These are phyloP conservation scores for Pseudonitzschia pungens DNA, from an alignment of 108 stramenopile species.

Conservation along the genomic window DNA sequence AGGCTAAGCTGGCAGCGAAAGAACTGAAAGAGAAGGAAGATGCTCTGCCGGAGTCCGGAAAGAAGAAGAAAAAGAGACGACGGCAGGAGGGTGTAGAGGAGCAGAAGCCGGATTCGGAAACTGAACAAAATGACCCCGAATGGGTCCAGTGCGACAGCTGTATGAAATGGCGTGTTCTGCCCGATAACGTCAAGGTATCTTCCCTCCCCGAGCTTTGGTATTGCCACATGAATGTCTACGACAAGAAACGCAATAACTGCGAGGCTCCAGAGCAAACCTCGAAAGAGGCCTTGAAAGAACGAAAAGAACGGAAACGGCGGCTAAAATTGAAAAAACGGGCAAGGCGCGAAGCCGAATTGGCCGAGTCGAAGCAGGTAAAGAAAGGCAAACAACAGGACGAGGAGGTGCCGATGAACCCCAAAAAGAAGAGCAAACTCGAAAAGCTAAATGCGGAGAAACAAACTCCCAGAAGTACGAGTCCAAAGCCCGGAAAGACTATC, in stretches of 20 bases:
- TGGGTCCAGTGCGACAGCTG: constrained; percentile 92
- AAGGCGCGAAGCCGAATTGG: constrained; percentile 23
- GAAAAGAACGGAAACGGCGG: constrained; percentile 33
- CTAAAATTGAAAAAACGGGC: constrained; percentile 42
- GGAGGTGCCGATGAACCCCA: not conserved
- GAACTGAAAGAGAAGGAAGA: constrained; percentile 28
- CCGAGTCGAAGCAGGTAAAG: constrained; percentile 36
- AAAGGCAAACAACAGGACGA: not conserved
- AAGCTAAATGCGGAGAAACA: not conserved
- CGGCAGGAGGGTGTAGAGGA: constrained; percentile 33
- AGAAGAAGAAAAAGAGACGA: constrained; percentile 55
- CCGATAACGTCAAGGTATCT: constrained; percentile 54
- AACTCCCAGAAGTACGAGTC: constrained; percentile 1
- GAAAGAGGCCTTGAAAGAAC: constrained; percentile 67
- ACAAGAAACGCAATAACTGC: constrained; percentile 65
- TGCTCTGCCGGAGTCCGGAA: constrained; percentile 12
- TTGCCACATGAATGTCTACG: constrained; percentile 81
- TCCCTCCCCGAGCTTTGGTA: constrained; percentile 82
- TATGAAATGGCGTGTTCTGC: constrained; percentile 84
- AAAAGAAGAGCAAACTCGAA: constrained; percentile 8
- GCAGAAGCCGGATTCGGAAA: constrained; percentile 20
- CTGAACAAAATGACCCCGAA: constrained; percentile 30
- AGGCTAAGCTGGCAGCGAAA: not conserved
- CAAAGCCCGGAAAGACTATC: not conserved
- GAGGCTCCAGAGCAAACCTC: constrained; percentile 67